Base-by-base conservation (phyloP, 177 flowering plant species). In the Tripterygium wilfordii region DNA sequence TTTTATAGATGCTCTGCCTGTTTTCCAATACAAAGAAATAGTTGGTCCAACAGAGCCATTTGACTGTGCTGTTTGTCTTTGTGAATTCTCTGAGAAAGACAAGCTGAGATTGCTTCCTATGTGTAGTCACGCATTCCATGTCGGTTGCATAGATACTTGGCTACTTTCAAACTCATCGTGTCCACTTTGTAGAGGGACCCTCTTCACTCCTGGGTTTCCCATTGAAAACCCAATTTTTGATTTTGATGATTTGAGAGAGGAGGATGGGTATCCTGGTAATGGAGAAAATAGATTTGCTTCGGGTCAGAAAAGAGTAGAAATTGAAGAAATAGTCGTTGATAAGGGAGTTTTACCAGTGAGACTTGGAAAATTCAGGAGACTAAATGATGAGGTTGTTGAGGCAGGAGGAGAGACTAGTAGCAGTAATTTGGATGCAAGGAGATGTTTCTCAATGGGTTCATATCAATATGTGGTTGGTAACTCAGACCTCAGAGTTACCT, bases 91-190 rank as follows among this genome's bases (percentile, higher is more conserved):
- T 28, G 75, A 66, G 27, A 69, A 71, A 41, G 86, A 80, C 54
- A 68, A 70, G 53, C 60, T 80, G 35, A 67, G 86, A 46, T 58
- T 80, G 64, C 78, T 80, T 51, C 86, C 86, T 14, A 50, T 50
- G 37, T 80, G 86, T 52, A 70, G 82, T 54, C 86, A 80, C 66
- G 86, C 86, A 27, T 80, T 80, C 56, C 86, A 80, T 40, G 63
- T 77, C 43, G 64, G 31, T 50, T 80, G 86, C 44, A 80, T 80
- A 30, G 86, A 80, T 55, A 77, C 83, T 35, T 80, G 86, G 86
- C 75, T 80, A 7, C 48, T 80, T 10, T 69, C 86, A 13, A 80
- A 77, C 39, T 80, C 86, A 4, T 69, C 86, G 1, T 80, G 86
- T 40, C 86, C 86, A 38, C 69, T 80, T 28, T 80, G 86, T 58